Evolutionary conservation across 768 basidiomycete species (phyloP), one percentile per base, ranked within the genome.

Genomic region (Phaeotremella fagi): DNA sequence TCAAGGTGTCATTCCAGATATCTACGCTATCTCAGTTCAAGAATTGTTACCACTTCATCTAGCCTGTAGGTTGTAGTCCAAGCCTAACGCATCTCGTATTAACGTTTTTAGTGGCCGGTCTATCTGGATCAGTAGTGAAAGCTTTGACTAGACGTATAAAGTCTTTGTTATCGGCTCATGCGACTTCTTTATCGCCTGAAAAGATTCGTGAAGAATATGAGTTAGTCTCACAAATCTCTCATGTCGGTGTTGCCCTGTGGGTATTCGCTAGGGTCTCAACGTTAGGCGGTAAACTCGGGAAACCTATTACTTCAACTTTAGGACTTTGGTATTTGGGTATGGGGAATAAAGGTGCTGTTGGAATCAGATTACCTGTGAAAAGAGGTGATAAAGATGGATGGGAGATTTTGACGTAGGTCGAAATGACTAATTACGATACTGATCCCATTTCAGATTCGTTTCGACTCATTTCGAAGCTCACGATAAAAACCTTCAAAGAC

Each of bases 261-360:
- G 84, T 97, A 3, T 97, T 91, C 72, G 90, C 83, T 1, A 83
- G 80, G 33, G 87, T 91, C 62, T 82, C 41, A n/a, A 69, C 70
- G 4, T 49, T 52, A 51, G 82, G 26, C 77, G 81, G 18, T 59
- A 87, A 46, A 83, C 81, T 42, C 79, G 83, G 53, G 77, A 76
- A 50, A 77, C 86, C 20, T 75, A 77, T 55, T 81, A 87, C 61
- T 82, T 87, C 29, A 79, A 88, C 64, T 85, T 86, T 43, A 77
- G 81, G 51, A 85, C 5, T 82, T 71, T 68, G 80, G 78, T 55
- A 85, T 85, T 4, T 84, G 82, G 28, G 80, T 72, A 87, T 95
- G 87, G 89, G 88, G 4, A 95, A 99, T 77, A 98, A 98, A 75
- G 90, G 90, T 24, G 92, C 89, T 0, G 90, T 95, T 2, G 91